Evolutionary conservation across 2,329 filamentous ascomycete species (phyloP), one percentile per base, ranked within the genome.

Genomic region (Ophiostoma novo-ulmi): DNA sequence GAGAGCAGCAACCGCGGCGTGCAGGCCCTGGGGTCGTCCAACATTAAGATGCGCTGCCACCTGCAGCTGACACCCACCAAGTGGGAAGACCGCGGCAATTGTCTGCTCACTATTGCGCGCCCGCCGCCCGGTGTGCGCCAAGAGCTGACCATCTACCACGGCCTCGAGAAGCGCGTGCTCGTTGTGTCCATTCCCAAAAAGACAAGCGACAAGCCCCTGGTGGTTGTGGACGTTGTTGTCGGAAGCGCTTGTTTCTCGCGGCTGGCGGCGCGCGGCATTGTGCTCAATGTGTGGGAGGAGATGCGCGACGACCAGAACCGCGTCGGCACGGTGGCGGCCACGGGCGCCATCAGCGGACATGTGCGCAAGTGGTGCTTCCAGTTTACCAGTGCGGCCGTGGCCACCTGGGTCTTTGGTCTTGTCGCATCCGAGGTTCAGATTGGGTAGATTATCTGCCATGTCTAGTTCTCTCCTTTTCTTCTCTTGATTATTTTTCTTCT

Each of bases 41-140:
- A 95, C 76, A 88, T 94, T 69, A 94, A 94, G 75, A 92, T 97
- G 75, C 86, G 93, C 48, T 86, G 98, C 0, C 97, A 98, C 78
- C 84, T 92, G 67, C 89, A 94, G 68, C 90, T 93, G 72, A 83
- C 87, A 1, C 83, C 87, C 14, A 88, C 88, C 68, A 94, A 94
- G 78, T 99, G 95, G 95, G 89, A 93, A 73, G 94, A 98, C 78
- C 89, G 94, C 82, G 94, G 95, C 74, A 89, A 92, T 75, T 96
- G 93, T 72, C 85, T 88, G 52, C 82, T 99, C 72, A 92, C 91
- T 20, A 93, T 99, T 76, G 88, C 93, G 78, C 87, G 88, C 22
- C 91, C 92, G n/a, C 89, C 84, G 69, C 86, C 80, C 48, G 87
- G 86, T 7, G 86, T 85, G 78, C 82, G 82, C 61, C 87, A 86